Evolutionary conservation across 805 yeast genomes (phyloP).

Genomic region (Wickerhamiella occidentalis): DNA sequence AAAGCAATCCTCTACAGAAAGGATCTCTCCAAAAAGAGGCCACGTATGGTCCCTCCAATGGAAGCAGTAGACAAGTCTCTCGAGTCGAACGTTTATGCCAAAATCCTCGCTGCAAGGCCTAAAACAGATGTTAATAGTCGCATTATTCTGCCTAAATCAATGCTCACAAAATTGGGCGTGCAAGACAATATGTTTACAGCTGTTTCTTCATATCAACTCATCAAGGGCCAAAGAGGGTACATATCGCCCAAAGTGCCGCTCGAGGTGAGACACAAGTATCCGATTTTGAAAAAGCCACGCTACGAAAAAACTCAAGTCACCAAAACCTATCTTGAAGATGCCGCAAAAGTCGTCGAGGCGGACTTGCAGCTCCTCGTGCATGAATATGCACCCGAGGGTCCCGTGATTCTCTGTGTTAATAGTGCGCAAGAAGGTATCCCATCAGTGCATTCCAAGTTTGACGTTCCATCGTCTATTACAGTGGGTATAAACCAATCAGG

Average conservation of each 20-base stretch:
- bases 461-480: background rate
- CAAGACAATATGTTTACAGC: background rate
- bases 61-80: background rate
- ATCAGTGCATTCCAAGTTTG: background rate
- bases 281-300: background rate
- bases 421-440: background rate
- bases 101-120: slow-evolving; percentile 9
- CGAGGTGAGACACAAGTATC: background rate
- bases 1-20: background rate
- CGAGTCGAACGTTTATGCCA: slow-evolving; percentile 6
- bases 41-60: background rate
- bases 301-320: background rate
- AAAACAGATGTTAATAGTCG: slow-evolving; percentile 8
- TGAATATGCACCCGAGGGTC: slow-evolving; percentile 7
- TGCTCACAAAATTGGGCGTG: slow-evolving; percentile 6
- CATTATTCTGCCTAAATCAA: background rate
- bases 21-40: background rate
- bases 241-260: background rate
- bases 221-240: slow-evolving; percentile 9
- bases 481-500: slow-evolving; percentile 5
- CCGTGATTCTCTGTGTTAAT: background rate
- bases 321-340: background rate
- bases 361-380: background rate
- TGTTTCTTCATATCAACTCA: background rate
- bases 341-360: background rate